A percentile compares a stretch with the other conserved stretches of the same genome.
Conservation (phyloP, 2,329 filamentous ascomycete species). For the Cercospora nicotianae region DNA sequence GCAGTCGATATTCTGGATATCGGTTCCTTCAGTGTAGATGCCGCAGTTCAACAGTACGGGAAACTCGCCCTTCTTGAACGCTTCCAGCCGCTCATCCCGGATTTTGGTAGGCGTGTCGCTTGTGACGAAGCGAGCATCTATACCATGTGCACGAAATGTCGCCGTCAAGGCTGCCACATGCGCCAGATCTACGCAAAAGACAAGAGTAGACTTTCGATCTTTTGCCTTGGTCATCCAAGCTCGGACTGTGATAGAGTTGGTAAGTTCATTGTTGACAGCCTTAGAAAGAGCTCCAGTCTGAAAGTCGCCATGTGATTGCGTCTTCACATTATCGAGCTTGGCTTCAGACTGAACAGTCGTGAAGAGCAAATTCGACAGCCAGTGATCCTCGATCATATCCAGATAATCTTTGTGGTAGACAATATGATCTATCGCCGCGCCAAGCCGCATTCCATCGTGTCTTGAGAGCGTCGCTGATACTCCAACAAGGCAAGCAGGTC, state of each 20-base stretch:
- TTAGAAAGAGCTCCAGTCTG: constrained; percentile 72
- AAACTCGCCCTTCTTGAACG: constrained; percentile 74
- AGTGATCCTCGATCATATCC: constrained; percentile 84
- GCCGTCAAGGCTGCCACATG: constrained; percentile 76
- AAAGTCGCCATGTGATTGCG: constrained; percentile 75
- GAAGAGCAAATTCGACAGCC: constrained; percentile 89
- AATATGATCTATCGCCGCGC: constrained; percentile 86
- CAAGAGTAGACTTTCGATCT: constrained; percentile 75
- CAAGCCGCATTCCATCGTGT: constrained; percentile 80
- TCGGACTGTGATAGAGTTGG: constrained; percentile 81
- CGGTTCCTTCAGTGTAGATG: constrained; percentile 95
- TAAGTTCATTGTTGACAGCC: constrained; percentile 76
- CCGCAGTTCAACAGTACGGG: constrained; percentile 92
- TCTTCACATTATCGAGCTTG: constrained; percentile 65
- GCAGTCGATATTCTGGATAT: constrained; percentile 97
- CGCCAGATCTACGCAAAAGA: constrained; percentile 88
- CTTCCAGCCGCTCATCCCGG: constrained; percentile 68
- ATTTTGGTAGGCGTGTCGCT: constrained; percentile 71
- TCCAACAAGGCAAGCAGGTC: constrained; percentile 68
- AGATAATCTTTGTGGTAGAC: constrained; percentile 88
- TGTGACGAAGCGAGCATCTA: constrained; percentile 86
- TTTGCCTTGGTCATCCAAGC: constrained; percentile 79
- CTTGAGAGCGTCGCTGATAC: constrained; percentile 82
- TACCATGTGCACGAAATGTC: constrained; percentile 72
- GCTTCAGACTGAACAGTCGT: constrained; percentile 85